These are phyloP conservation scores for Silybum marianum DNA, from an alignment of 129 eudicot genomes.

Conservation along the genomic window DNA sequence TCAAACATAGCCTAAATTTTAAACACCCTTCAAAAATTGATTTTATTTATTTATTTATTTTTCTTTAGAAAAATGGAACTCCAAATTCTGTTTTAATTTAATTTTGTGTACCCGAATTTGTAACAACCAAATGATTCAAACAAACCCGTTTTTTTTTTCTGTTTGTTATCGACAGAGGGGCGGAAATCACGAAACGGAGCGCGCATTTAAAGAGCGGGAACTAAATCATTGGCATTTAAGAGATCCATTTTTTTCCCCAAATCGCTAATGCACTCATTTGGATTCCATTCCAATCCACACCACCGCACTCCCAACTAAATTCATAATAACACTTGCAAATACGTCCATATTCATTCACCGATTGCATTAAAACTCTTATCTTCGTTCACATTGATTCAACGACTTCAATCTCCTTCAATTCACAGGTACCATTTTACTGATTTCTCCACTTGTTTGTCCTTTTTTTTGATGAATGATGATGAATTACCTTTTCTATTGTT, in stretches of 20 bases:
- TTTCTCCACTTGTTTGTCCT: background rate
- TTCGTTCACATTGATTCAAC: conserved; percentile 8
- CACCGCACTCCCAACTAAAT: conserved; percentile 35
- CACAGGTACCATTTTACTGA: conserved; percentile 17
- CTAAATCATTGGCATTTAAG: background rate
- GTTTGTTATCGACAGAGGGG: background rate
- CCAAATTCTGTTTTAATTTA: background rate
- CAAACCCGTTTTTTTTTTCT: background rate
- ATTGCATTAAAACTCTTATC: conserved; percentile 17
- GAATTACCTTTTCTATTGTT: background rate
- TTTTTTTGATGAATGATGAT: background rate
- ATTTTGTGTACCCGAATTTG: background rate
- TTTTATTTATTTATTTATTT: too few species aligned
- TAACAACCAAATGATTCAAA: background rate
- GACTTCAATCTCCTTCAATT: background rate
- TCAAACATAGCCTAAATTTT: too few species aligned
- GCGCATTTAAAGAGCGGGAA: conserved; percentile 20
- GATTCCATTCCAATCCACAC: conserved; percentile 35
- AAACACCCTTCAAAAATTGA: too few species aligned
- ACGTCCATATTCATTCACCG: conserved; percentile 44
- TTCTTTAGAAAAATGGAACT: background rate
- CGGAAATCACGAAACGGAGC: conserved; percentile 18
- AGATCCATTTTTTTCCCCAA: conserved; percentile 15
- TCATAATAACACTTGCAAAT: conserved; percentile 27
- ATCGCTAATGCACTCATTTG: background rate